Evolutionary conservation across 805 yeast genomes (phyloP).

Genomic region (Ogataea neopini): DNA sequence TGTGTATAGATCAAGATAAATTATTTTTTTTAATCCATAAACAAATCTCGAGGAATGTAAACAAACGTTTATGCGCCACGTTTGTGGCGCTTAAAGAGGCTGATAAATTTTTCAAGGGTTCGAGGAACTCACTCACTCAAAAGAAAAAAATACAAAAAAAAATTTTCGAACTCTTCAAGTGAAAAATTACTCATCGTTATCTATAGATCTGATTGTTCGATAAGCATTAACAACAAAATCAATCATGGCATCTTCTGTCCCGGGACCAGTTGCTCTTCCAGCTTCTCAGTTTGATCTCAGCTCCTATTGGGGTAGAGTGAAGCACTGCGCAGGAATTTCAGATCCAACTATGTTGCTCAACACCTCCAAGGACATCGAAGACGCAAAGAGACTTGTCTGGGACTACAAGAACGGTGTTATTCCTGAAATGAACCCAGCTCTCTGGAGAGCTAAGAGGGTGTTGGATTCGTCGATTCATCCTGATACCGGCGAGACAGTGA

Average conservation of each 20-base stretch:
- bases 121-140: no score
- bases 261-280: conserved; percentile 81
- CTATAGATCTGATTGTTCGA: neutral
- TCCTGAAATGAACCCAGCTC: conserved; percentile 67
- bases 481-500: conserved; percentile 91
- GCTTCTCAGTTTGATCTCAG: conserved; percentile 74
- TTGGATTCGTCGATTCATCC: conserved; percentile 95
- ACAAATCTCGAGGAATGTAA: conserved; percentile 5
- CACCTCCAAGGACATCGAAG: conserved; percentile 59
- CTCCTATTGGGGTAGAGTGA: conserved; percentile 92
- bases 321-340: conserved; percentile 89
- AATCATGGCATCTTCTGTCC: conserved; percentile 82
- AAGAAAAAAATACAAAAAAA: neutral
- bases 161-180: neutral
- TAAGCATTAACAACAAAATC: neutral
- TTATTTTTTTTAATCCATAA: neutral
- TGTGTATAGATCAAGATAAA: neutral
- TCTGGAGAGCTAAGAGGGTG: conserved; percentile 86
- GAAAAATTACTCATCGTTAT: conserved; percentile 9
- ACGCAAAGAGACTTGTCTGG: conserved; percentile 65
- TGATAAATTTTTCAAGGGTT: neutral
- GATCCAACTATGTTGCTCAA: conserved; percentile 89
- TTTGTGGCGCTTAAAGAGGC: neutral
- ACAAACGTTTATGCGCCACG: conserved; percentile 2
- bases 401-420: conserved; percentile 71